Percentiles rank a stretch among this genome's conserved stretches.
Evolutionary conservation across 495 filamentous ascomycete genomes (phyloP).

Genomic region (Aspergillus asperescens): DNA sequence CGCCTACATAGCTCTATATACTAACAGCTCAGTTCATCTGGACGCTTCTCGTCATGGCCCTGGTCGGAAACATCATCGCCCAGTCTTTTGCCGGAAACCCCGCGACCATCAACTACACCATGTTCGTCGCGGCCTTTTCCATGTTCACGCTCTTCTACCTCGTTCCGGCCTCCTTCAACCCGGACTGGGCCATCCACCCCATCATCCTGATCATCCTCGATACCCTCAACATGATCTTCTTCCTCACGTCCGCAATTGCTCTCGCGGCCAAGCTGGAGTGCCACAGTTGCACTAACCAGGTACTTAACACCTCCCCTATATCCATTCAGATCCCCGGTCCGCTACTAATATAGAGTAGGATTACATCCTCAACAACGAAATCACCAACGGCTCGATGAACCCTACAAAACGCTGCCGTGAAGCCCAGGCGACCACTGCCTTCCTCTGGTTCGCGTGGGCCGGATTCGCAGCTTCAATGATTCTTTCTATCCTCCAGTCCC

Average conservation of each 20-base stretch:
- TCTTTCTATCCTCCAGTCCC: conserved; percentile 44
- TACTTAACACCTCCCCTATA: conserved; percentile 36
- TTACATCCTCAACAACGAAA: conserved; percentile 52
- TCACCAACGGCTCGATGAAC: conserved; percentile 55
- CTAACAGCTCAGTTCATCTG: conserved; percentile 53
- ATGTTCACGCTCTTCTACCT: conserved; percentile 61
- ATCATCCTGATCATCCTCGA: conserved; percentile 54
- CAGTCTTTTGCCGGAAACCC: conserved; percentile 52
- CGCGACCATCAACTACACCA: conserved; percentile 53
- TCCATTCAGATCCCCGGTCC: background rate
- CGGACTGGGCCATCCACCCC: conserved; percentile 46
- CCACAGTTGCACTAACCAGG: conserved; percentile 58
- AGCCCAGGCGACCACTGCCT: conserved; percentile 61
- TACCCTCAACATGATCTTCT: conserved; percentile 58
- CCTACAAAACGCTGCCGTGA: conserved; percentile 58
- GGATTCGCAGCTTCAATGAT: conserved; percentile 51
- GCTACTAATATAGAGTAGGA: conserved; percentile 28
- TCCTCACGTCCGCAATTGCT: conserved; percentile 60
- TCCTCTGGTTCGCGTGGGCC: conserved; percentile 69
- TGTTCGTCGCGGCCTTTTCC: conserved; percentile 61
- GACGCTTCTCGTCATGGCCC: conserved; percentile 60
- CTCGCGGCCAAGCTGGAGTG: conserved; percentile 53
- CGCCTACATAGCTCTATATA: background rate
- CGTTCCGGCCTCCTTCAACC: conserved; percentile 48
- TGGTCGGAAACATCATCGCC: conserved; percentile 65